A percentile compares a stretch with the other conserved stretches of the same genome.
Evolutionary conservation across 305 asterid species (phyloP).

Genomic region (Fraxinus latifolia): DNA sequence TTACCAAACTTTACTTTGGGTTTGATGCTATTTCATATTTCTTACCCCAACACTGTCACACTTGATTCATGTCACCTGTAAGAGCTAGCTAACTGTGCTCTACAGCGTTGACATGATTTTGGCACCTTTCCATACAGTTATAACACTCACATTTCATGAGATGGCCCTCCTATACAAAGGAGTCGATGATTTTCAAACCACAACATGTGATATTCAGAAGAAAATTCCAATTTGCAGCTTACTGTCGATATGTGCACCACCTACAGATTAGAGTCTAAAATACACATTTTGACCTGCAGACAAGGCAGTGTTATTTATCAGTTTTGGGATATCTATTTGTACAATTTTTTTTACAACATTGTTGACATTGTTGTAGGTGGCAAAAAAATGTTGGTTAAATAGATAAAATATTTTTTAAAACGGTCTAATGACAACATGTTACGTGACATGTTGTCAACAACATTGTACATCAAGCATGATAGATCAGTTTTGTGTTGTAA

Average conservation of each 20-base stretch:
- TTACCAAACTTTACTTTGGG: constrained; percentile 13
- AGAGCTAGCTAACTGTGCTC: constrained; percentile 11
- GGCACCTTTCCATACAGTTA: not conserved
- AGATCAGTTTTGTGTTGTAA: not conserved
- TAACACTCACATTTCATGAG: not conserved
- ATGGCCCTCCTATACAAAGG: not conserved
- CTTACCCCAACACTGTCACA: constrained; percentile 32
- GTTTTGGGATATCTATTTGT: not conserved
- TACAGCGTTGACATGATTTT: not conserved
- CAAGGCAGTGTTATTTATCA: not conserved
- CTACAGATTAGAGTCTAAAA: not conserved
- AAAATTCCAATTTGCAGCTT: not conserved
- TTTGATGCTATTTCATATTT: not conserved
- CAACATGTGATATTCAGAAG: not conserved
- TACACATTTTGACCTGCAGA: not conserved
- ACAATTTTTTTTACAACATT: not conserved
- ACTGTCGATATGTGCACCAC: not conserved
- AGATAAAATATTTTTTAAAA: not conserved
- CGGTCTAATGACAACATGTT: not conserved
- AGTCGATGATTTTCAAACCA: not conserved
- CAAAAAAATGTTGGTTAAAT: not conserved
- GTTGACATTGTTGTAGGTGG: not conserved
- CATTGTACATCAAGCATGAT: not conserved
- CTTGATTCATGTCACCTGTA: constrained; percentile 11
- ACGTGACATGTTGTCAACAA: not conserved